Evolutionary conservation across 2,329 filamentous ascomycete species (phyloP), one percentile per base, ranked within the genome.

Genomic region (Nemania serpens): DNA sequence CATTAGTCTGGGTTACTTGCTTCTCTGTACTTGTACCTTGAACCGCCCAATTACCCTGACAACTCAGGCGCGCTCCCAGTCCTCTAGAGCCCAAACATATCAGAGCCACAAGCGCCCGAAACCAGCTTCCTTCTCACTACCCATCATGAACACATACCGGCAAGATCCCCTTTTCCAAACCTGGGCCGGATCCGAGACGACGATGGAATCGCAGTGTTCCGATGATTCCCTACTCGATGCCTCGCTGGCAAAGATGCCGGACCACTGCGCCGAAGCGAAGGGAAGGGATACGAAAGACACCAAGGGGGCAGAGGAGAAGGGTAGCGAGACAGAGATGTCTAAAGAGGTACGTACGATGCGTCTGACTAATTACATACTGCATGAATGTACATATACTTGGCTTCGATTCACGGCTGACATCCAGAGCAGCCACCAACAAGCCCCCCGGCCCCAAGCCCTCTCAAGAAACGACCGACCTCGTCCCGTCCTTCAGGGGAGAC

Each of bases 281-380:
- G 20, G 45, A 15, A 46, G 37, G 2, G 18, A 37, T 33, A 11
- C 13, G 34, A 25, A 13, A 25, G 7, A 42, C 10, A 2, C 20
- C 33, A 58, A 64, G 48, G 56, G 20, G 22, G 37, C 7, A 3
- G 39, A 42, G 33, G 39, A 15, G 11, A 6, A 20, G 5, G 22
- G 17, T 2, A 45, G 18, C 25, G 51, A 59, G 29, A 37, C 45
- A 36, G 48, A 55, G 13, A 15, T 22, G 22, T 18, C n/a, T 5
- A 50, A 48, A 41, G 57, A 64, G 56, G 62, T 59, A 62, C 36
- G 34, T 11, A 22, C 20, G 52, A 45, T 36, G 5, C 43, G 12
- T 25, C 43, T 42, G n/a, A n/a, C 55, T 17, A 52, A 53, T 36
- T 13, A 45, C 11, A 48, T 15, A 46, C 15, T 13, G 25, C 43